These are phyloP conservation scores for Citrus hindsii DNA, from an alignment of 345 rosid genomes.

Conservation along the genomic window DNA sequence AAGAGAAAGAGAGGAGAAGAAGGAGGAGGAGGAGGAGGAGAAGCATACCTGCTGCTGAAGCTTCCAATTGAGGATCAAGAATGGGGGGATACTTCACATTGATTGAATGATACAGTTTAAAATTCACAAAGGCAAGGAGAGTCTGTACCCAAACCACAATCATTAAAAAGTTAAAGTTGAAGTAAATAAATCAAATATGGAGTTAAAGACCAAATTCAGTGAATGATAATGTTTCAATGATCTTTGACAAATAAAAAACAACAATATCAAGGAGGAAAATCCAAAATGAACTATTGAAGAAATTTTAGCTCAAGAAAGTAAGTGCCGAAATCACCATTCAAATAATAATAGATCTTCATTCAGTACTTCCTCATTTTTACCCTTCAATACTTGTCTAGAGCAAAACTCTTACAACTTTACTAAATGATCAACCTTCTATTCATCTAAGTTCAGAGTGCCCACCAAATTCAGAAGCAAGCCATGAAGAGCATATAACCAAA, in stretches of 20 bases:
- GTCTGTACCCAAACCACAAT: slow-evolving; percentile 55
- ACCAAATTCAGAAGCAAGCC: neutral
- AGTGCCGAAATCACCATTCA: neutral
- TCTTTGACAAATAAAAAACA: neutral
- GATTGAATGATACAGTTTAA: slow-evolving; percentile 74
- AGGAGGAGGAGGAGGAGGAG: neutral
- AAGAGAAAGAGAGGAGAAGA: neutral
- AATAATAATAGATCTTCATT: neutral
- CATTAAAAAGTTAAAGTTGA: neutral
- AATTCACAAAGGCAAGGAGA: slow-evolving; percentile 77
- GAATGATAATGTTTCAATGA: neutral
- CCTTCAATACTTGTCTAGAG: neutral
- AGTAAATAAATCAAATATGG: neutral
- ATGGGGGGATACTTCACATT: slow-evolving; percentile 88
- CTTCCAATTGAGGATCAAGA: slow-evolving; percentile 83
- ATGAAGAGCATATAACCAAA: neutral
- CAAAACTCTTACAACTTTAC: neutral
- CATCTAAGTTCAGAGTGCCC: neutral
- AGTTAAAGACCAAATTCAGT: neutral
- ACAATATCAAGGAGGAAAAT: neutral
- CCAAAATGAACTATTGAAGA: neutral
- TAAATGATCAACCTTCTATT: neutral
- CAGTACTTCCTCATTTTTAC: neutral
- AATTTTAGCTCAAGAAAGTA: neutral
- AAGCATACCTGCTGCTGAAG: slow-evolving; percentile 79